Percentiles rank a stretch among this genome's conserved stretches.
phyloP scores from a whole-genome alignment of 495 filamentous ascomycete species.

The Lophiotrema nucula region DNA sequence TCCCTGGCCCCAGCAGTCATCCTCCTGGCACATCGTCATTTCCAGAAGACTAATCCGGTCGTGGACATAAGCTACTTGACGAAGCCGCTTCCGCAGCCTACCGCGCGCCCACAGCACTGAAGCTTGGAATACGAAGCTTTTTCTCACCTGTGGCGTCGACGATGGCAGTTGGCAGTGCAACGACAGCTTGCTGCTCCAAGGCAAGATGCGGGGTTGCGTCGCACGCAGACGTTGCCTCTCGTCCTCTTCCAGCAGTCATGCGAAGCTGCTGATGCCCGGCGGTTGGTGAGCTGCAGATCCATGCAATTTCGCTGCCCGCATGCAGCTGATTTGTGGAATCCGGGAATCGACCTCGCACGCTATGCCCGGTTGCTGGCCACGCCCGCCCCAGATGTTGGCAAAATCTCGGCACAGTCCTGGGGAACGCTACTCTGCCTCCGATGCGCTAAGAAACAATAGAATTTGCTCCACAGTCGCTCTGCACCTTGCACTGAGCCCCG shows the following conservation, averaged over 20 bases:
- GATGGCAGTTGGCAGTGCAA: background rate
- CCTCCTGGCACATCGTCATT: conserved; percentile 10
- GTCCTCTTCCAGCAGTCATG: background rate
- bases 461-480: no score
- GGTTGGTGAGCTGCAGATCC: background rate
- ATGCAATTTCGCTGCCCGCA: background rate
- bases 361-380: conserved; percentile 4
- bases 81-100: conserved; percentile 26
- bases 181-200: conserved; percentile 8
- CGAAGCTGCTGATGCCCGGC: background rate
- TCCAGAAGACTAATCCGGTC: conserved; percentile 1
- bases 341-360: background rate
- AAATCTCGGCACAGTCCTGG: background rate
- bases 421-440: background rate
- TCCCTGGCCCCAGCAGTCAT: background rate
- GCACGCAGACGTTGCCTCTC: conserved; percentile 13
- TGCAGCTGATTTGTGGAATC: conserved; percentile 15
- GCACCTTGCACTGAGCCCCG: background rate
- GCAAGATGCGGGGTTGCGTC: conserved; percentile 30
- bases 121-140: background rate
- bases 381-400: background rate
- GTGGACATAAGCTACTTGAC: conserved; percentile 21
- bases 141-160: background rate
- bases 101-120: background rate
- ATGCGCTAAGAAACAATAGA: no score